These are phyloP conservation scores for Oenanthe javanica DNA, from an alignment of 140 eudicot genomes.

Conservation along the genomic window DNA sequence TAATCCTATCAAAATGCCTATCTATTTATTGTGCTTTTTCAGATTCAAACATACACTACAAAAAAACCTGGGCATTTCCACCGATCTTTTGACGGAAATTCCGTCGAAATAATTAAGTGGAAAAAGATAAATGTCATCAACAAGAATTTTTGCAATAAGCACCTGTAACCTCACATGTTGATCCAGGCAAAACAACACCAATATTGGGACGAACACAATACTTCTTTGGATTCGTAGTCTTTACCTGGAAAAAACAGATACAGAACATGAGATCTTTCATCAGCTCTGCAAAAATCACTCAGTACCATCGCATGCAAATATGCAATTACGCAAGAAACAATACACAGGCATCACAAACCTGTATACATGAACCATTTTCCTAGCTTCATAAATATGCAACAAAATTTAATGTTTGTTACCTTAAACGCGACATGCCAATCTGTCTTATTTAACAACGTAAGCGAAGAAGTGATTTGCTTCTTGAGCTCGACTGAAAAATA, in stretches of 20 bases:
- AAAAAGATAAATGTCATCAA: not conserved
- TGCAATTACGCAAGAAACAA: not conserved
- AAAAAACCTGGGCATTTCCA: no score
- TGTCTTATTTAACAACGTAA: conserved; percentile 48
- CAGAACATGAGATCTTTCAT: not conserved
- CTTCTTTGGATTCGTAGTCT: conserved; percentile 65
- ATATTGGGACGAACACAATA: conserved; percentile 65
- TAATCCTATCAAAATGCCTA: not conserved
- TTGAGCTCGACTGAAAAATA: conserved; percentile 42
- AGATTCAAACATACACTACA: not conserved
- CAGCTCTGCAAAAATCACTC: not conserved
- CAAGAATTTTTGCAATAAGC: not conserved
- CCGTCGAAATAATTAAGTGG: no score
- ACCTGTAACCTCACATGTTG: conserved; percentile 66
- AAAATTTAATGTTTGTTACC: conserved; percentile 16
- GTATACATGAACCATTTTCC: not conserved
- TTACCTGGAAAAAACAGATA: conserved; percentile 32
- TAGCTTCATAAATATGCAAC: not conserved
- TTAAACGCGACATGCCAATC: conserved; percentile 50
- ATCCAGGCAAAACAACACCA: conserved; percentile 56
- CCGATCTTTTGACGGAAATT: no score
- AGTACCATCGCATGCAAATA: not conserved
- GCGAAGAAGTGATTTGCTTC: conserved; percentile 54
- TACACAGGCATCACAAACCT: no score
- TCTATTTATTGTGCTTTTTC: not conserved